Conservation (phyloP, 2,329 filamentous ascomycete genomes). For the Lasiodiplodia citricola region DNA sequence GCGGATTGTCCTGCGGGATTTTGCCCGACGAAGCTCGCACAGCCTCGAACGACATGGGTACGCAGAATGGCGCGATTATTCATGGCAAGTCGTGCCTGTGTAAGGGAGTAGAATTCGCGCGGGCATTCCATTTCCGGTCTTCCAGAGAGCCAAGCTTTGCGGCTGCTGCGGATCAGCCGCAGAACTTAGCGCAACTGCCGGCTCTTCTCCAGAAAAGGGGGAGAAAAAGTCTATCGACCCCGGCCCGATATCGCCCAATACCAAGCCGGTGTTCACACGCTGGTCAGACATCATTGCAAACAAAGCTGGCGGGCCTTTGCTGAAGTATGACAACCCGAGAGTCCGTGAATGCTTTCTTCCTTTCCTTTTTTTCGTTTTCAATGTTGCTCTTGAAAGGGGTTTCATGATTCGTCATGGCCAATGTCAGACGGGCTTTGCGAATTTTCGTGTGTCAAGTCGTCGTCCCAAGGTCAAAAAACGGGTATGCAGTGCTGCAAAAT, state of each 20-base stretch:
- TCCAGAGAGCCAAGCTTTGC: conserved; percentile 12
- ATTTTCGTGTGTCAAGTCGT: not conserved
- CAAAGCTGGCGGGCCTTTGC: not conserved
- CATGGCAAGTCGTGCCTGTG: not conserved
- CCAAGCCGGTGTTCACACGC: not conserved
- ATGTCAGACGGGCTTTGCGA: not conserved
- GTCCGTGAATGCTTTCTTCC: not conserved
- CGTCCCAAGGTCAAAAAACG: not conserved
- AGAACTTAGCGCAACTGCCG: conserved; percentile 3
- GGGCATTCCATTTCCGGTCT: not conserved
- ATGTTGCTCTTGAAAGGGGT: not conserved
- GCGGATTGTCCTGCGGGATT: not conserved
- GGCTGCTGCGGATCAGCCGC: conserved; percentile 21
- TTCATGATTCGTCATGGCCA: not conserved
- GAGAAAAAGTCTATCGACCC: not conserved
- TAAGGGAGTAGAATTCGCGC: not conserved
- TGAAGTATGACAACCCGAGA: not conserved
- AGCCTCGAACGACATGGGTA: not conserved
- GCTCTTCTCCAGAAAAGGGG: not conserved
- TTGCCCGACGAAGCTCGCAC: not conserved
- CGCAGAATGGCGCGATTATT: not conserved
- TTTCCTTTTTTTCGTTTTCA: not conserved
- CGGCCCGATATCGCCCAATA: not conserved
- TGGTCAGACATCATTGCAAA: not conserved
- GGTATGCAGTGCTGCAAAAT: not conserved